These are phyloP conservation scores for Fusarium sp. DNA, from an alignment of 2,329 filamentous ascomycete genomes.

Conservation along the genomic window DNA sequence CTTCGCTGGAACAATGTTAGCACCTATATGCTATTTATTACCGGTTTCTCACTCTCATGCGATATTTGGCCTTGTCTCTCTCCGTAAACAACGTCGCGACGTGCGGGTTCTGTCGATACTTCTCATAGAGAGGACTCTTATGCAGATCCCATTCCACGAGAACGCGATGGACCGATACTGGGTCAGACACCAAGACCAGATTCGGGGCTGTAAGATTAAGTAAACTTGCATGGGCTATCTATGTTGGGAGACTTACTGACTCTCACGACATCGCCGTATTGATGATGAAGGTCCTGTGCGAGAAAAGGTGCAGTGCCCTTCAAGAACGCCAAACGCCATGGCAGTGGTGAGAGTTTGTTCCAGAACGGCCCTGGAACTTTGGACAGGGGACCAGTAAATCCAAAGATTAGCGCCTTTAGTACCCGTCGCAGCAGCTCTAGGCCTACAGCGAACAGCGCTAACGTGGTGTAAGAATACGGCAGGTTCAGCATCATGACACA, in stretches of 20 bases:
- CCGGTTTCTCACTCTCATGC: neutral
- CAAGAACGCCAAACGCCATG: neutral
- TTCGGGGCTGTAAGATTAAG: neutral
- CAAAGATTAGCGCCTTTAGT: neutral
- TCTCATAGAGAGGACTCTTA: neutral
- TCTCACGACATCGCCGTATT: neutral
- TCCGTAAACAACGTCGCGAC: neutral
- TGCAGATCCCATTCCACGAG: neutral
- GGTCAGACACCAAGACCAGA: neutral
- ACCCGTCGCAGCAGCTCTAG: neutral
- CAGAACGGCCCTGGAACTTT: neutral
- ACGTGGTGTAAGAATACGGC: neutral
- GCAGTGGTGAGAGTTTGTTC: neutral
- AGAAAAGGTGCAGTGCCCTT: neutral
- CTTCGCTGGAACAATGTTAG: neutral
- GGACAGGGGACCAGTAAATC: neutral
- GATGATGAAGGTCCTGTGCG: neutral
- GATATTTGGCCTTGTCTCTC: neutral
- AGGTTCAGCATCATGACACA: neutral
- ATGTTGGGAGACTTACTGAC: neutral
- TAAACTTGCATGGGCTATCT: accelerated
- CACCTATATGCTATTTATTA: accelerated
- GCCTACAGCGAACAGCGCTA: neutral
- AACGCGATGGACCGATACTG: neutral
- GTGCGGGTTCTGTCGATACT: neutral